These are phyloP conservation scores for Torrubiella hemipterigena DNA, from an alignment of 2,329 filamentous ascomycete genomes.

Conservation along the genomic window DNA sequence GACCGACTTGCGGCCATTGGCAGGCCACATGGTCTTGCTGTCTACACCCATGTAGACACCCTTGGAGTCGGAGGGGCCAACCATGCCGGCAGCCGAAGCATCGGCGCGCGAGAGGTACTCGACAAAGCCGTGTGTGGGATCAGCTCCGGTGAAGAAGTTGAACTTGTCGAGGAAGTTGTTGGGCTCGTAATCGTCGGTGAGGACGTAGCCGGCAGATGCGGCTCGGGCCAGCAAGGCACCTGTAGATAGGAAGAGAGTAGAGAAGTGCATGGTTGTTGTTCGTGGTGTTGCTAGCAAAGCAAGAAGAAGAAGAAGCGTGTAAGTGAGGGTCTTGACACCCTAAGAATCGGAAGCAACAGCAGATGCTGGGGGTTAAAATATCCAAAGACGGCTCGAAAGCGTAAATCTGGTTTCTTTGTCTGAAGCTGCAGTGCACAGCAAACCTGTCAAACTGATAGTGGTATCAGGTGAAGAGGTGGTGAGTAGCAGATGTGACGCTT, in stretches of 20 bases:
- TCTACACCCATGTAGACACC: slow-evolving; percentile 62
- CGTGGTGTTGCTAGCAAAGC: slow-evolving; percentile 1
- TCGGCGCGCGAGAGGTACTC: slow-evolving; percentile 49
- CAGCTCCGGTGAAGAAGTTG: slow-evolving; percentile 41
- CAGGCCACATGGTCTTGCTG: slow-evolving; percentile 39
- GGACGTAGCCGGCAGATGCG: slow-evolving; percentile 24
- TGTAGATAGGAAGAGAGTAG: slow-evolving; percentile 14
- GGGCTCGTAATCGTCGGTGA: slow-evolving; percentile 34
- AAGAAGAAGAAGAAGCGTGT: not conserved
- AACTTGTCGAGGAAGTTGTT: slow-evolving; percentile 45
- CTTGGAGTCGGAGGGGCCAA: slow-evolving; percentile 39
- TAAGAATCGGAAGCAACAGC: too few species aligned
- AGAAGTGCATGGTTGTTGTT: slow-evolving; percentile 12
- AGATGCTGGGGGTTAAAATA: too few species aligned
- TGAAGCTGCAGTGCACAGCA: too few species aligned
- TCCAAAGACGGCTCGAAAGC: too few species aligned
- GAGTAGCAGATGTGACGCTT: too few species aligned
- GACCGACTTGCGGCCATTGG: slow-evolving; percentile 54
- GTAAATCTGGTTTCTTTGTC: too few species aligned
- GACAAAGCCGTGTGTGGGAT: slow-evolving; percentile 69
- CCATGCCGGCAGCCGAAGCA: slow-evolving; percentile 46
- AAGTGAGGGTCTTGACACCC: too few species aligned
- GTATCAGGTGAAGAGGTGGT: too few species aligned
- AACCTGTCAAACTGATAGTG: too few species aligned
- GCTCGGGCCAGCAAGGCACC: slow-evolving; percentile 16